A percentile compares a stretch with the other conserved stretches of the same genome.
Conservation (phyloP, 768 basidiomycete species). For the Terana coerulea region DNA sequence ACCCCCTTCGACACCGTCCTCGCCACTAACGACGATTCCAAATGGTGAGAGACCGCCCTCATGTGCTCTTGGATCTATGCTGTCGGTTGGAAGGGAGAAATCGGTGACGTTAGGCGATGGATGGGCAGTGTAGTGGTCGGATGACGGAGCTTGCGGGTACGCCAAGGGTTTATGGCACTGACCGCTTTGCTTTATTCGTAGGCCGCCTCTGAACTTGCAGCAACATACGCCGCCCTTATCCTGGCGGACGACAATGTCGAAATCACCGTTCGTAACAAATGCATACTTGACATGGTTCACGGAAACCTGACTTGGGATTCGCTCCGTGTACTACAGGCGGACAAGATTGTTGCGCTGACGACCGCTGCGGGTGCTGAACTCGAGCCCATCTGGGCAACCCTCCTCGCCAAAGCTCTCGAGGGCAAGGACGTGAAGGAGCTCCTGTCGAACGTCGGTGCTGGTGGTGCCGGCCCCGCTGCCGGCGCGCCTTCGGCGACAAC, state of each 20-base stretch:
- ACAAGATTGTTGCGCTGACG: slow-evolving; percentile 88
- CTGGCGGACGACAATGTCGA: slow-evolving; percentile 96
- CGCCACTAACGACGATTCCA: slow-evolving; percentile 2
- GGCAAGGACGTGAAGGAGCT: slow-evolving; percentile 97
- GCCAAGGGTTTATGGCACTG: not conserved
- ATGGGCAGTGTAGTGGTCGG: not conserved
- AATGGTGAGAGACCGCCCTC: slow-evolving; percentile 12
- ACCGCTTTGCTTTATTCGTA: slow-evolving; percentile 15
- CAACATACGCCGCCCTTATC: slow-evolving; percentile 96
- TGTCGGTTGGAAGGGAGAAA: not conserved
- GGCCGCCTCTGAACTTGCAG: slow-evolving; percentile 76
- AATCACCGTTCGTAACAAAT: slow-evolving; percentile 75
- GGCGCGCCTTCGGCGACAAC: slow-evolving; percentile 52
- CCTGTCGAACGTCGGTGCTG: slow-evolving; percentile 90
- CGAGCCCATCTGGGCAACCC: slow-evolving; percentile 96
- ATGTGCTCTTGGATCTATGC: not conserved
- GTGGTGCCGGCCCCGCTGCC: slow-evolving; percentile 78
- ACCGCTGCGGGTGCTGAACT: slow-evolving; percentile 79
- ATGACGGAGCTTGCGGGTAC: not conserved
- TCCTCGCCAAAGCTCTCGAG: slow-evolving; percentile 97
- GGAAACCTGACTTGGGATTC: not conserved
- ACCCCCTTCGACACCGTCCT: slow-evolving; percentile 1
- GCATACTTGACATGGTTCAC: not conserved
- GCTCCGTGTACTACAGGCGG: slow-evolving; percentile 50
- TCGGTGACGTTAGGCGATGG: not conserved